Percentiles rank a stretch among this genome's conserved stretches.
Conservation (phyloP, 2,329 filamentous ascomycete species). For the Fusarium sulawesiense region DNA sequence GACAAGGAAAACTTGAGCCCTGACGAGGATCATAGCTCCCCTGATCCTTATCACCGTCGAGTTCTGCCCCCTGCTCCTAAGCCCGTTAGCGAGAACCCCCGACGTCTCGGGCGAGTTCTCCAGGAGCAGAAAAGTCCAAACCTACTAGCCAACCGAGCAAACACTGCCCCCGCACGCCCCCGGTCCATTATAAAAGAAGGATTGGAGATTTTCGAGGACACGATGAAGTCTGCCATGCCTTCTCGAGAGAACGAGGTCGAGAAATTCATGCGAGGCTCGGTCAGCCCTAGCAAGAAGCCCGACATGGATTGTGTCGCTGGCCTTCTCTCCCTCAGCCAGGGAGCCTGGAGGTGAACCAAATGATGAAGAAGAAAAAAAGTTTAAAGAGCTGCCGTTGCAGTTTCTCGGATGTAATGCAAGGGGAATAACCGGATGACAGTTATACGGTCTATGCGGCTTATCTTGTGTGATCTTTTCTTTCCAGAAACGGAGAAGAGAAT, state of each 20-base stretch:
- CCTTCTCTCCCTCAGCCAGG: conserved; percentile 88
- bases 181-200: conserved; percentile 49
- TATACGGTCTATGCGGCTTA: conserved; percentile 17
- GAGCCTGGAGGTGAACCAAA: conserved; percentile 77
- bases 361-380: not conserved
- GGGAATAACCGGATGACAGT: conserved; percentile 28
- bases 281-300: conserved; percentile 77
- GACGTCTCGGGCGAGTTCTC: conserved; percentile 56
- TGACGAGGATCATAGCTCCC: conserved; percentile 59
- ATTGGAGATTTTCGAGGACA: conserved; percentile 66
- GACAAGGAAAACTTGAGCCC: conserved; percentile 94
- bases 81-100: conserved; percentile 47
- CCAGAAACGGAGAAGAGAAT: conserved; percentile 27
- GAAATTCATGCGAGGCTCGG: conserved; percentile 75
- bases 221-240: conserved; percentile 44
- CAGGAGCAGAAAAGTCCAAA: conserved; percentile 54
- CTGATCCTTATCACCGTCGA: conserved; percentile 47
- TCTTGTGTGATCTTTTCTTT: conserved; percentile 29
- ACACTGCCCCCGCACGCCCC: conserved; percentile 55
- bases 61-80: conserved; percentile 52
- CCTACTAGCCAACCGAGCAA: conserved; percentile 53
- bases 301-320: conserved; percentile 92
- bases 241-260: conserved; percentile 70
- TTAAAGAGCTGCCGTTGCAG: conserved; percentile 4
- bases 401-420: conserved; percentile 20